Conservation (phyloP, 2,329 filamentous ascomycete species). For the Metarhizium humberi region DNA sequence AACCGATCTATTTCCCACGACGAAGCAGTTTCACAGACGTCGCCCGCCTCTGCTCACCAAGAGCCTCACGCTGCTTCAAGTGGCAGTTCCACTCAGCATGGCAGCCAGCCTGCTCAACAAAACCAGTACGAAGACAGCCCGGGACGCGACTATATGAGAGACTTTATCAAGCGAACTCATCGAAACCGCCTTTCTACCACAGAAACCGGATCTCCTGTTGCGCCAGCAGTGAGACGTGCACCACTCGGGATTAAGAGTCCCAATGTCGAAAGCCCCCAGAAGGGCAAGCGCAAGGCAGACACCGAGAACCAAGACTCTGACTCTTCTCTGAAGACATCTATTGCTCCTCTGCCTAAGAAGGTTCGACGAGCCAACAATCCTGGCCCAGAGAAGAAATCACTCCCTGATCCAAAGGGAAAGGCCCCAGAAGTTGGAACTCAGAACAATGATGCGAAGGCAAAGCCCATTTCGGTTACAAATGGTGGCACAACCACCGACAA, state of each 20-base stretch:
- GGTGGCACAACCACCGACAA: not conserved
- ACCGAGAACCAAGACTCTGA: conserved; percentile 10
- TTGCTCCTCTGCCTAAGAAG: conserved; percentile 16
- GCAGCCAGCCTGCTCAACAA: not conserved
- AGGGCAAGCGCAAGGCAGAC: conserved; percentile 23
- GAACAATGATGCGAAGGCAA: not conserved
- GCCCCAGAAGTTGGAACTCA: not conserved
- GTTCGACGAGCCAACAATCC: conserved; percentile 11
- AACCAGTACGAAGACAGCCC: conserved; percentile 20
- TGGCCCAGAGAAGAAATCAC: not conserved
- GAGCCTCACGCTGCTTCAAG: not conserved
- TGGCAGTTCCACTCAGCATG: not conserved
- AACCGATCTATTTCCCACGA: not conserved
- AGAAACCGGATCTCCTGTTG: conserved; percentile 22
- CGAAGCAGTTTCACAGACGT: conserved; percentile 5
- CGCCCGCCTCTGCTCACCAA: not conserved
- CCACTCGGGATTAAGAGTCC: conserved; percentile 26
- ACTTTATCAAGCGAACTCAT: conserved; percentile 26
- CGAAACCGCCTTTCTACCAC: conserved; percentile 19
- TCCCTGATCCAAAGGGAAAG: not conserved
- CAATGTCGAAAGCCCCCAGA: conserved; percentile 23
- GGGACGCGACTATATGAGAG: conserved; percentile 23
- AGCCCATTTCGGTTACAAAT: not conserved
- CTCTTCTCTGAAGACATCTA: conserved; percentile 12
- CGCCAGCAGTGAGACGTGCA: conserved; percentile 15